Evolutionary conservation across 75 land plant genomes (phyloP).

Genomic region (Ceratopteris richardii): DNA sequence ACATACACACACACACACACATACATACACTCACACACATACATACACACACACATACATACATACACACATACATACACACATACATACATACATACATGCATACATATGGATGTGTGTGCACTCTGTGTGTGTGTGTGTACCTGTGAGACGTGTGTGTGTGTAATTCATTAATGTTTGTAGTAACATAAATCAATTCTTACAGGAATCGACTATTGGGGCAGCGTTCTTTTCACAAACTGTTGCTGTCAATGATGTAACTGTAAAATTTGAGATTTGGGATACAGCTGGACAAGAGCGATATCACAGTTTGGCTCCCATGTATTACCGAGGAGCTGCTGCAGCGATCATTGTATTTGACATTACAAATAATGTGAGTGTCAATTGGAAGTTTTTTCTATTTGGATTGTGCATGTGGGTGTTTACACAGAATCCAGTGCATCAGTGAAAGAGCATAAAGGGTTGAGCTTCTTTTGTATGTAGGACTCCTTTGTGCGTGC

Average conservation of each 20-base stretch:
- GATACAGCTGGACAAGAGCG: slow-evolving; percentile 99
- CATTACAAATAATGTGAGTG: slow-evolving; percentile 50
- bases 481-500: slow-evolving; percentile 84
- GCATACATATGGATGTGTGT: no score
- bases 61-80: no score
- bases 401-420: neutral
- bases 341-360: slow-evolving; percentile 91
- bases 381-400: neutral
- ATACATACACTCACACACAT: no score
- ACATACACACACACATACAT: no score
- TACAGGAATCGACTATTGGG: slow-evolving; percentile 92
- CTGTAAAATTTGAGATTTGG: slow-evolving; percentile 96
- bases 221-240: slow-evolving; percentile 98
- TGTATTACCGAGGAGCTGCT: slow-evolving; percentile 95
- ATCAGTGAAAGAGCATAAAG: no score
- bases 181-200: slow-evolving; percentile 13
- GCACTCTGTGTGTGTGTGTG: no score
- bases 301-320: slow-evolving; percentile 96
- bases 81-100: no score
- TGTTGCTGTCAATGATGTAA: slow-evolving; percentile 71
- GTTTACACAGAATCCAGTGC: neutral
- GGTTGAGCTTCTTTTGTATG: no score
- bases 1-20: no score
- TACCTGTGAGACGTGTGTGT: no score
- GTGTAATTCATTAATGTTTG: no score